These are phyloP conservation scores for Tolypocladium amazonense DNA, from an alignment of 2,329 filamentous ascomycete genomes.

Conservation along the genomic window DNA sequence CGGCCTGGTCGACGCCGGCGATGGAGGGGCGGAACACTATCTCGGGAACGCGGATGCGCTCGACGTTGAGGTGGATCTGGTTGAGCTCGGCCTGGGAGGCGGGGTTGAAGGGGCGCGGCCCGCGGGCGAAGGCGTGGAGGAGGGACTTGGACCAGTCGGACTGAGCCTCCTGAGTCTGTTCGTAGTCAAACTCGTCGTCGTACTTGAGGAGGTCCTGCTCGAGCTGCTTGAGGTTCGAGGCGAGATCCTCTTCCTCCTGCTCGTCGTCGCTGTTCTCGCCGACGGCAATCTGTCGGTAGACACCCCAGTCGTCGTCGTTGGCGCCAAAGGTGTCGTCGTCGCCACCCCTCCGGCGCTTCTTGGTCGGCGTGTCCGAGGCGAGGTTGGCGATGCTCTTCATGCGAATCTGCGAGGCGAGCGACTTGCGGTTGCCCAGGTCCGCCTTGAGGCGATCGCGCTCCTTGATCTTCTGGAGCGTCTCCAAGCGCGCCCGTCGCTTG, in stretches of 20 bases:
- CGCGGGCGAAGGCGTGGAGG: constrained; percentile 81
- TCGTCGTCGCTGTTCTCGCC: constrained; percentile 77
- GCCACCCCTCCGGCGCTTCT: constrained; percentile 74
- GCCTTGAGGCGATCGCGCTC: constrained; percentile 88
- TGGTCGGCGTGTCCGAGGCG: constrained; percentile 75
- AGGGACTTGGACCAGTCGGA: constrained; percentile 91
- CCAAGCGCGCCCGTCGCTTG: constrained; percentile 60
- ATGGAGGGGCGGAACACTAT: constrained; percentile 89
- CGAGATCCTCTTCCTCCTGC: constrained; percentile 84
- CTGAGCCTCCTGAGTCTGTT: constrained; percentile 85
- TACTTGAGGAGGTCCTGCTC: constrained; percentile 79
- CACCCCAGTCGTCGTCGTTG: constrained; percentile 95
- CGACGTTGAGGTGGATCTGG: constrained; percentile 92
- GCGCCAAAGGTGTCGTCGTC: constrained; percentile 96
- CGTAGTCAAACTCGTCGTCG: constrained; percentile 82
- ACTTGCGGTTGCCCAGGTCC: constrained; percentile 93
- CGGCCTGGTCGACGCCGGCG: constrained; percentile 85
- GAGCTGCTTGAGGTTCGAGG: constrained; percentile 59
- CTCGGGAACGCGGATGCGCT: constrained; percentile 88
- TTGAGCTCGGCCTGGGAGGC: constrained; percentile 70
- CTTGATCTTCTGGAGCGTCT: constrained; percentile 73
- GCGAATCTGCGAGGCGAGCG: constrained; percentile 86
- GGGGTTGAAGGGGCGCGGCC: constrained; percentile 75
- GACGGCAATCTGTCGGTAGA: constrained; percentile 86
- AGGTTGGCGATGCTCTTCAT: constrained; percentile 98